These are phyloP conservation scores for Heterotrichella gracilis DNA, from an alignment of 352 stramenopile genomes.

Conservation along the genomic window DNA sequence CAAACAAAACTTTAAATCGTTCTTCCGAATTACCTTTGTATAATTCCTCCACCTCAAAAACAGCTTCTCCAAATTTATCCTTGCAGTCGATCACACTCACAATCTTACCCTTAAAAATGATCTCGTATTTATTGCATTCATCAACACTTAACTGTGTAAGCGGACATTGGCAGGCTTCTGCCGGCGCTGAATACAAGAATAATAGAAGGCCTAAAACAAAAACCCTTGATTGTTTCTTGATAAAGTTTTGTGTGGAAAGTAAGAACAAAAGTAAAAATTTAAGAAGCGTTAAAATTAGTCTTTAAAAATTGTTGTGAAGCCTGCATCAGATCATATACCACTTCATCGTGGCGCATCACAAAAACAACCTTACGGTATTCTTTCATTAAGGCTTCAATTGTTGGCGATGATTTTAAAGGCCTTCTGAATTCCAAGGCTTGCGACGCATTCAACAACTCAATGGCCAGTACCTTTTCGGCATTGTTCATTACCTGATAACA, in stretches of 20 bases:
- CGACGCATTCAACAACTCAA: neutral
- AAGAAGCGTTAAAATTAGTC: too few species aligned
- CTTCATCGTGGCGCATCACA: neutral
- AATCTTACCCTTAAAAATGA: constrained; percentile 5
- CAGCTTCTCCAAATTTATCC: neutral
- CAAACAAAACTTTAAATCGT: neutral
- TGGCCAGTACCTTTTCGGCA: neutral
- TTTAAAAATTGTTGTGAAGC: neutral
- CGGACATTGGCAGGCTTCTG: neutral
- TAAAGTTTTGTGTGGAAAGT: too few species aligned
- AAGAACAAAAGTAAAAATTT: too few species aligned
- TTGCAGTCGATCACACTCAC: neutral
- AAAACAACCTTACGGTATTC: neutral
- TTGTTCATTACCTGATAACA: neutral
- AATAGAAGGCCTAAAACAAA: too few species aligned
- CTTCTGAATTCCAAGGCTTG: neutral
- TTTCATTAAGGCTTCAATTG: neutral
- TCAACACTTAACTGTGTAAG: neutral
- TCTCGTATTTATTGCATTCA: constrained; percentile 1
- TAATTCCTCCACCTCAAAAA: constrained; percentile 2
- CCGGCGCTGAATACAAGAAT: too few species aligned
- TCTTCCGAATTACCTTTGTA: neutral
- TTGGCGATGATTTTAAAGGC: neutral
- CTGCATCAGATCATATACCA: neutral
- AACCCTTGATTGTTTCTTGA: too few species aligned